Evolutionary conservation across 1,284 basidiomycete genomes (phyloP), one percentile per base, ranked within the genome.

Genomic region (Apiotrichum akiyoshidainum): DNA sequence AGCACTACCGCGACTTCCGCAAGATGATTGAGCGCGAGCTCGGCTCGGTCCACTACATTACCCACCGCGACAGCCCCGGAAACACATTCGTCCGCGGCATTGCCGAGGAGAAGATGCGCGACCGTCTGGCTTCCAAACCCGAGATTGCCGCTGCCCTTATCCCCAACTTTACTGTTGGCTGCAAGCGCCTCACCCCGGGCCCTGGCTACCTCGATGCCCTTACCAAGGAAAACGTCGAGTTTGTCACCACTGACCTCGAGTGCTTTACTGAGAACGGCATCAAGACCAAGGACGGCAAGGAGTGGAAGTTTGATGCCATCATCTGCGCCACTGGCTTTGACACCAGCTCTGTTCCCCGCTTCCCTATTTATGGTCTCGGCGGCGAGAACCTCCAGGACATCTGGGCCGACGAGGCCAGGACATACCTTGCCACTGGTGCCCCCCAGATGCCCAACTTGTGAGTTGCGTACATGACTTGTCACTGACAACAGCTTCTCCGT

Each of bases 181-280:
- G 73, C 60, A 63, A 59, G 46, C 61, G 74, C 11, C 57, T 69
- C 1, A 76, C 74, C 1, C 74, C 74, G 11, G 74, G 74, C 1
- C 68, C 68, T 2, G 73, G 73, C 2, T 76, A 71, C 62, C 68
- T 76, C 50, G 73, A 73, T 50, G 69, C 74, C 2, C 59, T 76
- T 16, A 57, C 60, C 19, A 49, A 59, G 50, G 58, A 62, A 47
- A 71, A 75, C 35, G 70, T 74, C 40, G 52, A 66, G 10, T 58
- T 72, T 34, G 59, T 64, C 51, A 48, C 55, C 10, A 47, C 58
- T 11, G 64, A 59, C 52, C 56, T 71, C 51, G 57, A 61, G 39
- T 52, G 54, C 44, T 60, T 71, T 22, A 69, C 68, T 2, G 63
- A 64, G 54, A 61, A 57, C 22, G 69, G 69, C 0, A 61, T 71